Percentiles rank a stretch among this genome's conserved stretches.
Conservation (phyloP, 345 rosid genomes). For the Dipteronia dyeriana region DNA sequence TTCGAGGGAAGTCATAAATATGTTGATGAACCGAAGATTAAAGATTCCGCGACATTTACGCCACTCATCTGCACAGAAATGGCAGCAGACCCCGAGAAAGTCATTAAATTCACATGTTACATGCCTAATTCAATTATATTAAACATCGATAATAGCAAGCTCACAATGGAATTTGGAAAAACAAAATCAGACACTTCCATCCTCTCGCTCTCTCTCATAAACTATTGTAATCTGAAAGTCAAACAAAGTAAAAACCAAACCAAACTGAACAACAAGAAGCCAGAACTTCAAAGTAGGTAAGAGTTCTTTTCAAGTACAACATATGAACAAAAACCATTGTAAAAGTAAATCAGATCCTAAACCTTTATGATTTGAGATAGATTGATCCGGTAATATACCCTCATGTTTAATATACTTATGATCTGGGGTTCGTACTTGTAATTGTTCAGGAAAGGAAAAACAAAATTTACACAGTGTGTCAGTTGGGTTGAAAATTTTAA, state of each 20-base stretch:
- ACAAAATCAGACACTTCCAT: not conserved
- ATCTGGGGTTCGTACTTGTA: no score
- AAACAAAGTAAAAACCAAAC: not conserved
- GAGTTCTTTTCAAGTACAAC: no score
- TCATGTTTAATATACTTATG: no score
- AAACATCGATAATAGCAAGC: not conserved
- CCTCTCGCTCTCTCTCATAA: not conserved
- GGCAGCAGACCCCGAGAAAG: not conserved
- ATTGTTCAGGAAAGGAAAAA: no score
- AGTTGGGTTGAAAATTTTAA: no score
- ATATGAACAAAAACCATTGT: no score
- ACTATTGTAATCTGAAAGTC: not conserved
- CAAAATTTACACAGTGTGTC: no score
- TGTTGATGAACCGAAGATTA: not conserved
- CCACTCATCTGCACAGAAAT: constrained; percentile 12
- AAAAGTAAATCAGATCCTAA: no score
- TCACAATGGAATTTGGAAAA: not conserved
- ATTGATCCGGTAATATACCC: no score
- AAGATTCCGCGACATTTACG: constrained; percentile 33
- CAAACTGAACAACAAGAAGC: no score
- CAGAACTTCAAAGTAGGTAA: no score
- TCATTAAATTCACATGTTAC: constrained; percentile 9
- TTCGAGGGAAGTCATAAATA: not conserved
- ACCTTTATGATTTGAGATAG: no score
- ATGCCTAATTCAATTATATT: not conserved